Conservation (phyloP, 306 rosid species). For the Glycine tomentella region DNA sequence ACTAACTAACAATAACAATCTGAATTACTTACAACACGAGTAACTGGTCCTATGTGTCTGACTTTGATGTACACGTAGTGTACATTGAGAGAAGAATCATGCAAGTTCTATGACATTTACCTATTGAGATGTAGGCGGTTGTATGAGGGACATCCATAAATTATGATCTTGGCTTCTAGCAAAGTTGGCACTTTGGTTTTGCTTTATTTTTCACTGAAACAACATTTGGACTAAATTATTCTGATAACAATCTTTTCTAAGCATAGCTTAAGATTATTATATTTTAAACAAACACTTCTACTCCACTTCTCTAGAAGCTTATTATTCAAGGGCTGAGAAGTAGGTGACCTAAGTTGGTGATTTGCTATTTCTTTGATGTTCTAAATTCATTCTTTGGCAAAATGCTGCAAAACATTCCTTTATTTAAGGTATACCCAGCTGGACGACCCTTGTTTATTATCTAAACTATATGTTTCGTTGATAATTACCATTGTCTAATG, state of each 20-base stretch:
- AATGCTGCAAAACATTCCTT: conserved; percentile 7
- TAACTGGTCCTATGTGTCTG: background rate
- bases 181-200: conserved; percentile 1
- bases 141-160: background rate
- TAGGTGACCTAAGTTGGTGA: background rate
- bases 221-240: background rate
- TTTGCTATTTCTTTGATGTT: conserved; percentile 1
- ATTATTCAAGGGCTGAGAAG: background rate
- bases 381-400: background rate
- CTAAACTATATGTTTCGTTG: background rate
- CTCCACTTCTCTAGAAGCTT: conserved; percentile 12
- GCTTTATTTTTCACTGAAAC: background rate
- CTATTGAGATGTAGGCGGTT: background rate
- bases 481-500: background rate
- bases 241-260: background rate
- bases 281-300: background rate
- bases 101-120: background rate
- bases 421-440: background rate
- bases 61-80: background rate
- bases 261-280: background rate
- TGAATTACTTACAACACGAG: too few relatives aligned
- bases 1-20: too few relatives aligned
- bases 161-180: background rate
- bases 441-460: background rate
- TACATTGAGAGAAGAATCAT: background rate